phyloP scores from a whole-genome alignment of 2,329 filamentous ascomycete genomes.

The Dryadomyces quercus-mongolicae region DNA sequence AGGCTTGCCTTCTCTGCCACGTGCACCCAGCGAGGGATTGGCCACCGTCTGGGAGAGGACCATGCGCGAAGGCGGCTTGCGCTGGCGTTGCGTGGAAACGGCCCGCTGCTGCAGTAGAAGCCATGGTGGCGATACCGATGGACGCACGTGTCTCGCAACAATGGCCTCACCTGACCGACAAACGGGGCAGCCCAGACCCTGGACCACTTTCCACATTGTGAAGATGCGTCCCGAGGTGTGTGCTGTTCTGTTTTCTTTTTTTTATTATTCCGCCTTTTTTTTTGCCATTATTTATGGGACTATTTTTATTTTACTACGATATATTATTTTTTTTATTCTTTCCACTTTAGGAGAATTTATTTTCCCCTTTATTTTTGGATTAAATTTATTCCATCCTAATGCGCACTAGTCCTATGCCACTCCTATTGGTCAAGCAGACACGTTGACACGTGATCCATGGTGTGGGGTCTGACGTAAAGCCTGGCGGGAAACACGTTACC shows the following conservation, averaged over 20 bases:
- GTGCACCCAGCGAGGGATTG: constrained; percentile 23
- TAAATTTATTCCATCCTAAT: neutral
- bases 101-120: constrained; percentile 5
- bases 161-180: constrained; percentile 7
- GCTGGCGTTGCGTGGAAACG: constrained; percentile 2
- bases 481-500: neutral
- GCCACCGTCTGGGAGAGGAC: constrained; percentile 42
- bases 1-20: constrained; percentile 19
- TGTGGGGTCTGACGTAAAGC: neutral
- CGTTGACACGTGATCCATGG: neutral
- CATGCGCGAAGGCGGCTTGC: constrained; percentile 38
- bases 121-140: neutral
- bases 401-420: no score
- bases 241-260: neutral
- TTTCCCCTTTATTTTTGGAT: neutral
- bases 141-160: neutral
- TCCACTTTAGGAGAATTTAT: neutral
- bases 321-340: neutral
- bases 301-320: neutral
- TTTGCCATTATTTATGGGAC: no score
- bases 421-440: neutral
- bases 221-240: neutral
- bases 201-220: constrained; percentile 10
- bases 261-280: neutral
- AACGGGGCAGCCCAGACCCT: constrained; percentile 10